Evolutionary conservation across 1,139 yeast genomes (phyloP), one percentile per base, ranked within the genome.

Genomic region (Zygoascus hellenicus): DNA sequence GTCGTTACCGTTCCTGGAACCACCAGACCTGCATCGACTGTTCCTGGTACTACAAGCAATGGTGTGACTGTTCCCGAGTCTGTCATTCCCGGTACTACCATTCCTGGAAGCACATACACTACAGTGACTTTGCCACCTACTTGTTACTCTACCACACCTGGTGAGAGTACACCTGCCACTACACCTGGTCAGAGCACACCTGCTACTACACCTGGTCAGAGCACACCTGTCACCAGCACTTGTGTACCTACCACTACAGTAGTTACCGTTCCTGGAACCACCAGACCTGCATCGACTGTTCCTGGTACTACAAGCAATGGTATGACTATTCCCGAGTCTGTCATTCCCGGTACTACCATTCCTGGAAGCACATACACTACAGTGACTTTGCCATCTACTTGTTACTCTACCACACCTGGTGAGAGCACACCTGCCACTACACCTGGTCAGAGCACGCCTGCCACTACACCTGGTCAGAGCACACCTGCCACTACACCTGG

Each of bases 91-190:
- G 54, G 47, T 3, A 40, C 51, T n/a, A 48, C 51, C 9, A 37
- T 53, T 34, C 49, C 58, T 4, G 55, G 50, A 1, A 34, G 55
- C 15, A 54, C 59, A 0, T 30, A 51, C 31, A 43, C 45, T 26
- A 13, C 48, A n/a, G 33, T 33, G 14, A 26, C 28, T 9, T 42
- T 48, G 5, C 15, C 45, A 2, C 33, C 46, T 10, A 14, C 49
- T 5, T 29, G 43, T 31, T 10, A 40, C 17, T 43, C 49, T 4
- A 15, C 48, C 17, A n/a, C 47, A n/a, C n/a, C n/a, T n/a, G n/a
- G n/a, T n/a, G n/a, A n/a, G n/a, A n/a, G n/a, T n/a, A n/a, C 39
- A 30, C 17, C n/a, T n/a, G n/a, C n/a, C n/a, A n/a, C 50, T 22
- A 22, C 35, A n/a, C 40, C 47, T 14, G 35, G 31, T 13, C 35